These are phyloP conservation scores for Moesziomyces antarcticus DNA, from an alignment of 1,284 basidiomycete genomes.

Conservation along the genomic window DNA sequence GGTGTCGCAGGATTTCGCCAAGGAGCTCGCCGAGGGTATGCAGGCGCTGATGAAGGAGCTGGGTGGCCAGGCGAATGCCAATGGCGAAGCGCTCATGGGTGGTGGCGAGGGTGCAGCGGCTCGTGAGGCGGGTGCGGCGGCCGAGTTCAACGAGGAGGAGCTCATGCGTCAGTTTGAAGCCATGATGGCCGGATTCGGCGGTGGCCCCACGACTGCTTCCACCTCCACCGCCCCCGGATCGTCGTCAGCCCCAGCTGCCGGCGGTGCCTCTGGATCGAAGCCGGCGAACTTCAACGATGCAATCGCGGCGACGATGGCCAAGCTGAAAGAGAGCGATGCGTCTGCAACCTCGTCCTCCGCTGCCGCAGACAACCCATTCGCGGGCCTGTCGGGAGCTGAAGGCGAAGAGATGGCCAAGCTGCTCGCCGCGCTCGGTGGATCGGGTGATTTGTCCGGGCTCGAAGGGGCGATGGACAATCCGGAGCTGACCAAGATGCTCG, in stretches of 20 bases:
- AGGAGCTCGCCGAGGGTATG: conserved; percentile 83
- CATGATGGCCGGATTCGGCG: conserved; percentile 61
- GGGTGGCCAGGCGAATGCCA: conserved; percentile 37
- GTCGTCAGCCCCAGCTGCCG: conserved; percentile 2
- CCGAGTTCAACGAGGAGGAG: conserved; percentile 58
- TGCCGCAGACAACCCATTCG: conserved; percentile 67
- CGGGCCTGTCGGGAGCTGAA: conserved; percentile 69
- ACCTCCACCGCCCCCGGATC: conserved; percentile 1
- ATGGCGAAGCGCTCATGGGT: conserved; percentile 27
- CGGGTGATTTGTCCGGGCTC: conserved; percentile 59
- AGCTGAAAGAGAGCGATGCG: conserved; percentile 79
- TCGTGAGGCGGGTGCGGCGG: conserved; percentile 4
- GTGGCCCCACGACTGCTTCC: conserved; percentile 9
- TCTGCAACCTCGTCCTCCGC: conserved; percentile 51
- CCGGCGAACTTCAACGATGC: conserved; percentile 78
- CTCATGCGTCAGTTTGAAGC: conserved; percentile 66
- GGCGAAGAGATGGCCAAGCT: conserved; percentile 65
- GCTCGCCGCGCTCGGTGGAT: conserved; percentile 67
- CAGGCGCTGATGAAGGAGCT: conserved; percentile 83
- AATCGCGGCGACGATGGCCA: conserved; percentile 82
- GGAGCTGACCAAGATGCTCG: conserved; percentile 78
- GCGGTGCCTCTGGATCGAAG: conserved; percentile 15
- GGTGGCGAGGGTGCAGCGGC: conserved; percentile 8
- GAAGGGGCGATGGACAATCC: conserved; percentile 55
- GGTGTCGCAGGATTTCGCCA: conserved; percentile 73